Evolutionary conservation across 768 basidiomycete genomes (phyloP).

Genomic region (Naganishia onofrii): DNA sequence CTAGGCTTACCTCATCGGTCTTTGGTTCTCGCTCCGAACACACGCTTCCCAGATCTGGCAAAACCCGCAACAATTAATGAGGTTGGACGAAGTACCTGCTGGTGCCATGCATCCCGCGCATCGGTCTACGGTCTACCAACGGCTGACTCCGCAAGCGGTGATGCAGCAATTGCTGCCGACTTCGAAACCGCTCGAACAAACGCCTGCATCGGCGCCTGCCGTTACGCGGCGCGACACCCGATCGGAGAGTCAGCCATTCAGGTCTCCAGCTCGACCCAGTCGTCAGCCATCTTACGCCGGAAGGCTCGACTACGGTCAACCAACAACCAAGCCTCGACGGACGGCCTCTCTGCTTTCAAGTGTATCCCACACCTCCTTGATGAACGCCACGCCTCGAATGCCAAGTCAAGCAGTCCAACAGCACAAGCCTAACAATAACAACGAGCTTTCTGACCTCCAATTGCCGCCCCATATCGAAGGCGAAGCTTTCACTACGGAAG

Average conservation of each 20-base stretch:
- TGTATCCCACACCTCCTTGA: conserved; percentile 11
- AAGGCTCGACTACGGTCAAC: background rate
- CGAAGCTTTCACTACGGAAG: conserved; percentile 68
- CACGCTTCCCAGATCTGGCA: conserved; percentile 99
- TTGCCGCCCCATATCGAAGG: conserved; percentile 56
- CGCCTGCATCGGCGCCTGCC: conserved; percentile 9
- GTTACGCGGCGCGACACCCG: background rate
- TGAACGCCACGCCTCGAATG: conserved; percentile 62
- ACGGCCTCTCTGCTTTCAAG: conserved; percentile 15
- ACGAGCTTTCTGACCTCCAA: conserved; percentile 44
- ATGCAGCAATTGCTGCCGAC: conserved; percentile 48
- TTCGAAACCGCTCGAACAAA: background rate
- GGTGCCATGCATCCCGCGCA: conserved; percentile 47
- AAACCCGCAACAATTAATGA: conserved; percentile 66
- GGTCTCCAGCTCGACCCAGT: background rate
- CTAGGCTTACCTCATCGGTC: conserved; percentile 90
- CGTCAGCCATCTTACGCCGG: conserved; percentile 8
- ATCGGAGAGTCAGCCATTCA: background rate
- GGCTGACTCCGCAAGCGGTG: conserved; percentile 51
- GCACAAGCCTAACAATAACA: conserved; percentile 30
- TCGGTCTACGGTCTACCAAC: conserved; percentile 47
- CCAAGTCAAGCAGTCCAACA: conserved; percentile 52
- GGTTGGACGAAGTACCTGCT: conserved; percentile 44
- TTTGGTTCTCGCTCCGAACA: conserved; percentile 98
- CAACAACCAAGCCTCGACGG: background rate